These are phyloP conservation scores for Luzula sylvatica DNA, from an alignment of 176 grass and related monocot species.

Conservation along the genomic window DNA sequence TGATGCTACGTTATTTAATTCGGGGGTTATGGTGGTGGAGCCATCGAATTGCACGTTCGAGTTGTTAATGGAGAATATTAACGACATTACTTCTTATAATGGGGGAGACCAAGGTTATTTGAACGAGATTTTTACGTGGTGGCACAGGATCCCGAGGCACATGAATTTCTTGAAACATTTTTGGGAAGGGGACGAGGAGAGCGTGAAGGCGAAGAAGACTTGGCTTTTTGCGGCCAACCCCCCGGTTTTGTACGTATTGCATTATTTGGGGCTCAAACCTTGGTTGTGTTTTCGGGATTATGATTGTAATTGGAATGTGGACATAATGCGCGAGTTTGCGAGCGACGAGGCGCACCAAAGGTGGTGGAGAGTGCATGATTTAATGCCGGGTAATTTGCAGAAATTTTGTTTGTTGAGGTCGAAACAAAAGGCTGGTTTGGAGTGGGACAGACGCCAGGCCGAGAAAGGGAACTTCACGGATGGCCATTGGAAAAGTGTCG, in stretches of 20 bases:
- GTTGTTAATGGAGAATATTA: constrained; percentile 82
- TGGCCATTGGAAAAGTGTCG: constrained; percentile 61
- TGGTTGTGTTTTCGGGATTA: constrained; percentile 94
- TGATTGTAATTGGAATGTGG: constrained; percentile 85
- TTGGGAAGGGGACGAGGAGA: constrained; percentile 86
- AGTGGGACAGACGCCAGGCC: constrained; percentile 67
- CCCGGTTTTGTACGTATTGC: constrained; percentile 62
- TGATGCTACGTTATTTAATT: constrained; percentile 88
- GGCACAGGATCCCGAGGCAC: constrained; percentile 75
- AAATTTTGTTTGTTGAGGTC: constrained; percentile 64
- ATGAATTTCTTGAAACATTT: constrained; percentile 99
- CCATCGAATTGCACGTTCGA: constrained; percentile 90
- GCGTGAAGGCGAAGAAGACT: constrained; percentile 68
- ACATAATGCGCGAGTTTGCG: constrained; percentile 60
- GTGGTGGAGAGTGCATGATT: constrained; percentile 82
- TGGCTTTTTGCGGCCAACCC: constrained; percentile 58
- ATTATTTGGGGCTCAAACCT: constrained; percentile 69
- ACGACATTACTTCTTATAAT: constrained; percentile 87
- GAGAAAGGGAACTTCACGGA: constrained; percentile 74
- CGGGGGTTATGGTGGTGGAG: constrained; percentile 87
- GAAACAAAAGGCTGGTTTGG: constrained; percentile 70
- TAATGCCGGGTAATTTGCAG: constrained; percentile 71
- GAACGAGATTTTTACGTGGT: constrained; percentile 98
- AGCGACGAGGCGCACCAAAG: constrained; percentile 61
- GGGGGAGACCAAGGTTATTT: constrained; percentile 89